These are phyloP conservation scores for Pestalotiopsis sp. DNA, from an alignment of 2,329 filamentous ascomycete species.

Conservation along the genomic window DNA sequence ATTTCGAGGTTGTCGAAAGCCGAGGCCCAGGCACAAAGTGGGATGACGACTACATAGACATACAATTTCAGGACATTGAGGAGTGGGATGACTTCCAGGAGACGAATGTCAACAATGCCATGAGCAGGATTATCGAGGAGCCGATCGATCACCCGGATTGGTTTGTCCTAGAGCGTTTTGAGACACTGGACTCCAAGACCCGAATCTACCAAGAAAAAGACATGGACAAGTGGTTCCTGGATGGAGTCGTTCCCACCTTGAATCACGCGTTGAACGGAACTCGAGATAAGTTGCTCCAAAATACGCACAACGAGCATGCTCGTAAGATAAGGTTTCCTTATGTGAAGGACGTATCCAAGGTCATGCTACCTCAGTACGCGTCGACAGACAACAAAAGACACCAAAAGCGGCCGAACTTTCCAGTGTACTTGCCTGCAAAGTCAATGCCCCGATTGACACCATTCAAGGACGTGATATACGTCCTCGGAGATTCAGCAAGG, in stretches of 20 bases:
- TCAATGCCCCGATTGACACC: conserved; percentile 6
- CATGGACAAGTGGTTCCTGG: background rate
- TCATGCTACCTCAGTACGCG: background rate
- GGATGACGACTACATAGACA: background rate
- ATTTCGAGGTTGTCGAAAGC: background rate
- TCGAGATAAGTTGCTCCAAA: background rate
- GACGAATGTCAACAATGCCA: background rate
- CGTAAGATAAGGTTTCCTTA: background rate
- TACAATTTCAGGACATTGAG: background rate
- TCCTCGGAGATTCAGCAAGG: conserved; percentile 8
- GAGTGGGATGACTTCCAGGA: background rate
- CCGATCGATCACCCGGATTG: too few species aligned
- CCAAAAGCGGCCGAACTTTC: conserved; percentile 8
- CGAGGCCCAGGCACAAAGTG: background rate
- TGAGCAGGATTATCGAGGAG: background rate
- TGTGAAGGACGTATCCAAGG: background rate
- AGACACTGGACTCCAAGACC: background rate
- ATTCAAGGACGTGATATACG: background rate
- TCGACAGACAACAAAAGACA: too few species aligned
- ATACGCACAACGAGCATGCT: background rate
- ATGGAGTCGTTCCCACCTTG: background rate
- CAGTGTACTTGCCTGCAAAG: conserved; percentile 2
- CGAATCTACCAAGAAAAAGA: background rate
- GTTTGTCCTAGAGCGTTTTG: background rate
- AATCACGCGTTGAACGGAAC: background rate